Conservation (phyloP, 257 asterid genomes). For the Lithospermum erythrorhizon region DNA sequence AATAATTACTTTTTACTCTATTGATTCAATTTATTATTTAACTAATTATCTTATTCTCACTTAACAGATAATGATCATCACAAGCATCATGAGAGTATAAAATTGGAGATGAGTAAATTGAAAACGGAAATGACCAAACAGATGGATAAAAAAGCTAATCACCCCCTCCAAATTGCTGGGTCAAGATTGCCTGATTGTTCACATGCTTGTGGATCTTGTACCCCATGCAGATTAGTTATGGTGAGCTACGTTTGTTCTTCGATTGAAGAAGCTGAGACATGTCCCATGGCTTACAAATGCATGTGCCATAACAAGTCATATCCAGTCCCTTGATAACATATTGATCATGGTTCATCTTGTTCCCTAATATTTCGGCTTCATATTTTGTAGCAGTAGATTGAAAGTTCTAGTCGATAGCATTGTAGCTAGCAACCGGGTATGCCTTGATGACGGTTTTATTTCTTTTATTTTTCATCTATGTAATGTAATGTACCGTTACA, state of each 20-base stretch:
- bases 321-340: constrained; percentile 48
- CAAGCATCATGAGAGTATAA: constrained; percentile 8
- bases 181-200: constrained; percentile 75
- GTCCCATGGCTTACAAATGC: constrained; percentile 85
- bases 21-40: neutral
- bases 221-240: constrained; percentile 72
- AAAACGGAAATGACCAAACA: constrained; percentile 8
- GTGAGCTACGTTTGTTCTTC: constrained; percentile 85
- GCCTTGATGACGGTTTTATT: no score
- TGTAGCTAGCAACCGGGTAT: no score
- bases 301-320: constrained; percentile 83
- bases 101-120: constrained; percentile 5
- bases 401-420: no score
- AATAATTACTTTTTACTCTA: no score
- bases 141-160: constrained; percentile 25
- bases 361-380: no score
- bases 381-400: neutral
- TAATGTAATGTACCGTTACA: no score
- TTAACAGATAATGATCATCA: constrained; percentile 23
- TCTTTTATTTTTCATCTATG: no score
- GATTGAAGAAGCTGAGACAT: constrained; percentile 82
- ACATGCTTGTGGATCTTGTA: constrained; percentile 88
- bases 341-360: neutral
- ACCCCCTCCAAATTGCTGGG: constrained; percentile 45
- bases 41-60: neutral